Evolutionary conservation across 2,329 filamentous ascomycete species (phyloP), one percentile per base, ranked within the genome.

Genomic region (Calonectria naviculata): DNA sequence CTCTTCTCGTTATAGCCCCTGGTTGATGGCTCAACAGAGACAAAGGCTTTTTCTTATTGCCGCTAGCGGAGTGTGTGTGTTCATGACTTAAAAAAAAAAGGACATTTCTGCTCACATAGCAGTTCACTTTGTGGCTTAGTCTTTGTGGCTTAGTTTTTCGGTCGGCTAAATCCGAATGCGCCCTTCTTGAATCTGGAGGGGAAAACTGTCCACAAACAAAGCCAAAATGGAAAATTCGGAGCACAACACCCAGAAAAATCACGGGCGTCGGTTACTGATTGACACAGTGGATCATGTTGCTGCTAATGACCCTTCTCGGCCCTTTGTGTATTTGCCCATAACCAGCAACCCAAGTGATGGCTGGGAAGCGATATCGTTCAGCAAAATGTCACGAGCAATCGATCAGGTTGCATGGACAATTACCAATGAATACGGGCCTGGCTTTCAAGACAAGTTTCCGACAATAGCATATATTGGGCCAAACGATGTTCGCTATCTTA

Each of bases 401-500:
- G 28, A 63, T 15, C 28, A 63, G n/a, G 28, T 63, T 4, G 66
- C 66, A 24, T 58, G 49, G 47, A 21, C 26, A n/a, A 58, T 58
- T 5, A 58, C 28, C 2, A 36, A 66, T 10, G 42, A 26, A 31
- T 36, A 46, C 7, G 64, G 64, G 1, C 26, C 49, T 4, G 64
- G 36, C 8, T 44, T 26, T 12, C 64, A 44, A 17, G 47, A 63
- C 7, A 21, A 12, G 4, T 68, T 68, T 28, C 56, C 56, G 1
- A 83, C 83, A 1, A 31, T 85, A 3, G 71, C 78, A 5, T 84
- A 84, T 68, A 70, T 82, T 34, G 80, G 80, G 36, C 75, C 78
- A 4, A 78, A 80, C 36, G 85, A 87, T 70, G 64, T 83, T 13
- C 78, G 81, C n/a, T 82, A 84, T 62, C 78, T 74, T 13, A 80